A percentile compares a stretch with the other conserved stretches of the same genome.
Evolutionary conservation across 352 stramenopile genomes (phyloP).

Genomic region (Stramenopiles sp.): DNA sequence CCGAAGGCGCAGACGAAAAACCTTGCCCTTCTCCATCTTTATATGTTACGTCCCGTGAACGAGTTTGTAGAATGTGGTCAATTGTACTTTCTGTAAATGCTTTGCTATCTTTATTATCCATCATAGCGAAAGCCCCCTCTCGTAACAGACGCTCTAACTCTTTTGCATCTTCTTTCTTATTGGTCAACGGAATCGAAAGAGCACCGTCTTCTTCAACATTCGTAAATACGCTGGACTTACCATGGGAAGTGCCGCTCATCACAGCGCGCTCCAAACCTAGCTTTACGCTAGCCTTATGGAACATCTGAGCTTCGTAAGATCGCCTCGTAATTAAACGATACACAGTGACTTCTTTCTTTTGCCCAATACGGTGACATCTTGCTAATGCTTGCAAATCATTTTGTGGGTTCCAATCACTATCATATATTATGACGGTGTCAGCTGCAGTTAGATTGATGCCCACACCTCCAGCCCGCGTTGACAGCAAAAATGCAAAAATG

Average conservation of each 20-base stretch:
- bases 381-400: slow-evolving; percentile 60
- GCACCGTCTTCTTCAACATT: slow-evolving; percentile 28
- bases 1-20: slow-evolving; percentile 43
- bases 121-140: slow-evolving; percentile 91
- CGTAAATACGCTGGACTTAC: slow-evolving; percentile 56
- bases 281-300: slow-evolving; percentile 88
- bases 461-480: slow-evolving; percentile 89
- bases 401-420: slow-evolving; percentile 98
- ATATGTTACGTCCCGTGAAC: slow-evolving; percentile 16
- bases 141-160: slow-evolving; percentile 91
- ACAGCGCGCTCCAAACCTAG: slow-evolving; percentile 95
- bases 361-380: slow-evolving; percentile 90
- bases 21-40: slow-evolving; percentile 11
- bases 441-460: slow-evolving; percentile 93
- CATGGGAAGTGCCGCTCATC: slow-evolving; percentile 74
- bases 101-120: slow-evolving; percentile 80
- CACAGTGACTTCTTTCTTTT: slow-evolving; percentile 93
- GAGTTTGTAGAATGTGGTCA: slow-evolving; percentile 63
- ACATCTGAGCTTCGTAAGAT: slow-evolving; percentile 99
- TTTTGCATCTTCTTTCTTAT: slow-evolving; percentile 29
- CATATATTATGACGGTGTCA: slow-evolving; percentile 98
- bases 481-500: slow-evolving; percentile 95
- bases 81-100: slow-evolving; percentile 87
- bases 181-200: background rate
- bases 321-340: slow-evolving; percentile 92